Conservation (phyloP, 768 basidiomycete species). For the Calocybe cyanea region DNA sequence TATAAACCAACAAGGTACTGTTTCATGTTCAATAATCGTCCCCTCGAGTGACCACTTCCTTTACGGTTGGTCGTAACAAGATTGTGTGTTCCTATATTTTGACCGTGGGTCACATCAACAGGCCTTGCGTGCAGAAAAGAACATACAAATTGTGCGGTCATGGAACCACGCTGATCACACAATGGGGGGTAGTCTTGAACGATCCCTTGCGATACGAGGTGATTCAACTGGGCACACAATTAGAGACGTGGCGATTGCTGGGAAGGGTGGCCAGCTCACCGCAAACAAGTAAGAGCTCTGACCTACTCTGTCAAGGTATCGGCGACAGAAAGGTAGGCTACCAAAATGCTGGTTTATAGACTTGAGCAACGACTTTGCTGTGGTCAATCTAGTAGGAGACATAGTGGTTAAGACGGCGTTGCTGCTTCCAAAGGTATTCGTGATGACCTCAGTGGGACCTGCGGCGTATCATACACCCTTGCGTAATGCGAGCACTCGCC, state of each 20-base stretch:
- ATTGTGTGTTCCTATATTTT: conserved; percentile 78
- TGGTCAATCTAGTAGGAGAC: conserved; percentile 54
- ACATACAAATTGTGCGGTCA: conserved; percentile 92
- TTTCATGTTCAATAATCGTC: conserved; percentile 59
- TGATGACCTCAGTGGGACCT: conserved; percentile 65
- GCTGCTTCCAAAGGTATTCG: conserved; percentile 16
- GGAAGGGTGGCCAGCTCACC: conserved; percentile 35
- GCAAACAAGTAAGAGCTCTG: conserved; percentile 92
- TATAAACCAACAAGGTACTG: no score
- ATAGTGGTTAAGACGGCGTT: conserved; percentile 4
- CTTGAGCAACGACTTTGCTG: conserved; percentile 82
- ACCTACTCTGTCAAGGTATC: conserved; percentile 89
- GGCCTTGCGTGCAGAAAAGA: no score
- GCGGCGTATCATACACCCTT: conserved; percentile 61
- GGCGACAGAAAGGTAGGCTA: conserved; percentile 90
- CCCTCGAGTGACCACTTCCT: conserved; percentile 81
- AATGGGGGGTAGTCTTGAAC: conserved; percentile 93
- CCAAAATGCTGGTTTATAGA: conserved; percentile 92
- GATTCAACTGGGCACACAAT: conserved; percentile 49
- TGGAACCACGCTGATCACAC: conserved; percentile 76
- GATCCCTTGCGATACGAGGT: conserved; percentile 83
- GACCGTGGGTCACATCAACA: not conserved
- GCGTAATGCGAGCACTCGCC: conserved; percentile 96
- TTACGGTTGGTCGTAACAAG: conserved; percentile 76
- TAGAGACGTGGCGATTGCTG: not conserved